Evolutionary conservation across 495 filamentous ascomycete species (phyloP).

Genomic region (Letharia columbiana): DNA sequence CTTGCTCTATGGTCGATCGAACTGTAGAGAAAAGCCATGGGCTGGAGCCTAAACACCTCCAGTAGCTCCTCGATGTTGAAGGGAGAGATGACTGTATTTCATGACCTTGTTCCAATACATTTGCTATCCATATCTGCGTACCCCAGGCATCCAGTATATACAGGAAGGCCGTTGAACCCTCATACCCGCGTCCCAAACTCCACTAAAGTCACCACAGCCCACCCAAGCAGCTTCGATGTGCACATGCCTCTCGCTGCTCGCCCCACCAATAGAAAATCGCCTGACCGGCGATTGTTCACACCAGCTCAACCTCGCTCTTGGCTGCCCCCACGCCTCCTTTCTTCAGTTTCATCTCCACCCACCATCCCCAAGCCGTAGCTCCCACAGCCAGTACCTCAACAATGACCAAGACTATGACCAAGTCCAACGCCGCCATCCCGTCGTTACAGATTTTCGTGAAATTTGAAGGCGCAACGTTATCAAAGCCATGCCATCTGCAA

Average conservation of each 20-base stretch:
- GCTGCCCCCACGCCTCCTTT: slow-evolving; percentile 27
- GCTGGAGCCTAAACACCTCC: background rate
- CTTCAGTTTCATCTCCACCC: slow-evolving; percentile 35
- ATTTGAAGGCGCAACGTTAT: slow-evolving; percentile 27
- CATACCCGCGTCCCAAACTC: background rate
- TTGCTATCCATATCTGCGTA: background rate
- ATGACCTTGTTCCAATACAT: background rate
- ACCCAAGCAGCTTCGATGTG: slow-evolving; percentile 5
- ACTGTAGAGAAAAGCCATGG: background rate
- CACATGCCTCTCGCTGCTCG: background rate
- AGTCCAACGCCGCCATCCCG: slow-evolving; percentile 34
- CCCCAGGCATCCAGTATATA: background rate
- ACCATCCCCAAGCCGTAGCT: slow-evolving; percentile 34
- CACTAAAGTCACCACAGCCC: slow-evolving; percentile 8
- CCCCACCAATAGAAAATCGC: background rate
- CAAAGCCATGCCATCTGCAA: slow-evolving; percentile 40
- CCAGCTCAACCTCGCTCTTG: slow-evolving; percentile 21
- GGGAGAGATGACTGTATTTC: background rate
- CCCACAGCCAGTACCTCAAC: slow-evolving; percentile 40
- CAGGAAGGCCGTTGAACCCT: background rate
- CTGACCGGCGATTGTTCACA: background rate
- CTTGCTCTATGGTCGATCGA: background rate
- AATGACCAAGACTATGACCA: slow-evolving; percentile 37
- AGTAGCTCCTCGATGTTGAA: background rate
- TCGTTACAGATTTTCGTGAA: slow-evolving; percentile 40